Evolutionary conservation across 768 basidiomycete species (phyloP).

Genomic region (Fomitopsis pulvina): DNA sequence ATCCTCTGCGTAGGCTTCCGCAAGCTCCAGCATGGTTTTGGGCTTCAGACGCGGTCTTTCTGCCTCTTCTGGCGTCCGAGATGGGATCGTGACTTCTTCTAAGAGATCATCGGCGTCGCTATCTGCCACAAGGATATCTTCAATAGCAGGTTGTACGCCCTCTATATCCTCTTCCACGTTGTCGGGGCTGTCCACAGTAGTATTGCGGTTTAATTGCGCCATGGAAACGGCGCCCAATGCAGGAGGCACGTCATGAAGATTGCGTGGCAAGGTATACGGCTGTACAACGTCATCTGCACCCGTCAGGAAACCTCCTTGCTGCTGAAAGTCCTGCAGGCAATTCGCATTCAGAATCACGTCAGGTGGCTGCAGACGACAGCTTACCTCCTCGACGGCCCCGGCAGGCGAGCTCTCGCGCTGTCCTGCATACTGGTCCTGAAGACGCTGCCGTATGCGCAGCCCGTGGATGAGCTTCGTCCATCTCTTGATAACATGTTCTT

Average conservation of each 20-base stretch:
- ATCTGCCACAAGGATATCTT: conserved; percentile 20
- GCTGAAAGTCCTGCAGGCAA: conserved; percentile 7
- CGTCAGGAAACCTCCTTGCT: conserved; percentile 56
- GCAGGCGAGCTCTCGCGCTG: not conserved
- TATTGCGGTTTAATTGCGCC: not conserved
- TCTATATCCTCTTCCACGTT: not conserved
- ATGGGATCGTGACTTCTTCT: conserved; percentile 7
- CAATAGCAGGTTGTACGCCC: not conserved
- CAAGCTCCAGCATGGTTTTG: conserved; percentile 62
- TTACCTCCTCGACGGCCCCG: conserved; percentile 7
- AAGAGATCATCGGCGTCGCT: conserved; percentile 27
- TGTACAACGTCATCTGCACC: conserved; percentile 69
- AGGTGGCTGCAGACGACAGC: not conserved
- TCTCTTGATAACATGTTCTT: conserved; percentile 77
- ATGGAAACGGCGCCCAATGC: conserved; percentile 5
- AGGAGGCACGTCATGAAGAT: conserved; percentile 26
- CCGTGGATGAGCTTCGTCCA: conserved; percentile 89
- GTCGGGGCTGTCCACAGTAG: conserved; percentile 3
- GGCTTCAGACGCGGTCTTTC: conserved; percentile 25
- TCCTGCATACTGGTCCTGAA: conserved; percentile 69
- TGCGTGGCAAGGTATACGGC: conserved; percentile 64
- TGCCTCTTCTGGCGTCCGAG: not conserved
- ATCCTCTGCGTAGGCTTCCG: conserved; percentile 32
- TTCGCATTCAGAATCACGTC: not conserved
- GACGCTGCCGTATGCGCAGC: conserved; percentile 74